Base-by-base conservation (phyloP, 345 rosid genomes). In the Bruguiera parviflora region DNA sequence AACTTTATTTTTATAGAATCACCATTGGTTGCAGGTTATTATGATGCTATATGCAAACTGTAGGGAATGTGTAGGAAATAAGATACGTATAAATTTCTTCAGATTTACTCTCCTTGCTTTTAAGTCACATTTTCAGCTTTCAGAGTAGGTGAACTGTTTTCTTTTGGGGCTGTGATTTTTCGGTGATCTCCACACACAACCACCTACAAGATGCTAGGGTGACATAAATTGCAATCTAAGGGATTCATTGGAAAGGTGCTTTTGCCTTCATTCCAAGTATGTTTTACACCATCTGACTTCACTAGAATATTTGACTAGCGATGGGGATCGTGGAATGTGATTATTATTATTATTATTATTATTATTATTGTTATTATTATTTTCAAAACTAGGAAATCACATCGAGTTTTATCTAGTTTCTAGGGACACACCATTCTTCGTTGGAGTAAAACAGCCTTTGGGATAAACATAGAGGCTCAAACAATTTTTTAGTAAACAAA, bases 191-290 rank as follows among this genome's bases (percentile, higher is more conserved):
- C 2, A 37, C 32, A 52, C 37, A 53, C 31, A 53, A 51, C 27
- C 3, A 15, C 33, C 68, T 71, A 67, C 76, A 71, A 68, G 80
- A 65, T 75, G 60, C 73, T 32, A 67, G 47, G 73, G 63, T 72
- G 46, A 63, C 66, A 60, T 72, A 67, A 63, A 78, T 83, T 83
- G 74, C 75, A 78, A 73, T 75, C 66, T 35, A 83, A 78, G 83
- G 46, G 28, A 59, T 35, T 35, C 35, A 58, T 7, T 33, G 28
- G 39, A 75, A 77, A 70, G 75, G 67, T 61, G 37, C n/a, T 61
- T 73, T 73, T 73, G 71, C 78, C 78, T 70, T 70, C 78, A 55
- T 73, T 67, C n/a, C 52, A 80, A 80, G 76, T 69, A 46, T 73
- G 62, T 71, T 32, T 56, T 24, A 18, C 53, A 19, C 27, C 27